Evolutionary conservation across 352 stramenopile genomes (phyloP).

Genomic region (Globisporangium heterothallicum): DNA sequence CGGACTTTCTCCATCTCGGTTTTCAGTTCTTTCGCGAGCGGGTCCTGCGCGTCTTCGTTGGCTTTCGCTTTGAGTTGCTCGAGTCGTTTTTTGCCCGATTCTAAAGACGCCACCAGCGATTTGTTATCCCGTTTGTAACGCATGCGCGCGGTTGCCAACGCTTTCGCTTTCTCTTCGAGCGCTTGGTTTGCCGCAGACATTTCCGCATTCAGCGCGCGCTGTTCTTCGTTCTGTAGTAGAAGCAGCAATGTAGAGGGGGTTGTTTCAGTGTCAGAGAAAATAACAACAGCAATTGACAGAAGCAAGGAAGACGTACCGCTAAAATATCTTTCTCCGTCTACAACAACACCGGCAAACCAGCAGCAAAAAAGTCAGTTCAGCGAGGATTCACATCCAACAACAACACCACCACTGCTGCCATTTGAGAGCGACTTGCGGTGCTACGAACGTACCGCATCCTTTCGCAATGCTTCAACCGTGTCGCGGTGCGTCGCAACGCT

Average conservation of each 20-base stretch:
- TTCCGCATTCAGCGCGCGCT: conserved; percentile 80
- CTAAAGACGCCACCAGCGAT: conserved; percentile 56
- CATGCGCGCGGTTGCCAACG: conserved; percentile 79
- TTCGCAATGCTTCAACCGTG: conserved; percentile 69
- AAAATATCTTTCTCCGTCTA: conserved; percentile 87
- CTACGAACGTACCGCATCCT: conserved; percentile 76
- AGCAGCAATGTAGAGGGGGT: no score
- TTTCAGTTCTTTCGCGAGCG: conserved; percentile 76
- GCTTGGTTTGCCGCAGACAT: conserved; percentile 79
- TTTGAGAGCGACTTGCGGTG: no score
- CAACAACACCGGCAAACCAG: conserved; percentile 4
- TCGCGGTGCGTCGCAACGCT: conserved; percentile 56
- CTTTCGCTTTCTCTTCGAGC: conserved; percentile 85
- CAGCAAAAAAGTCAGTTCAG: background rate
- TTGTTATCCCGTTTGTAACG: conserved; percentile 89
- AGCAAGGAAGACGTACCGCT: conserved; percentile 33
- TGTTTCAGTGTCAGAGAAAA: no score
- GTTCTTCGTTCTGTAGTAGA: conserved; percentile 71
- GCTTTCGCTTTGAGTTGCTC: conserved; percentile 78
- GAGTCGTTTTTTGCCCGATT: conserved; percentile 79
- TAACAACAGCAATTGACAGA: no score
- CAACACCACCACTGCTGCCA: no score
- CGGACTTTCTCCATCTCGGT: conserved; percentile 84
- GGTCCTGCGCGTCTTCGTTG: conserved; percentile 66
- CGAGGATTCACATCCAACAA: background rate